phyloP scores from a whole-genome alignment of 352 stramenopile species.

The Globisporangium sylvaticum region DNA sequence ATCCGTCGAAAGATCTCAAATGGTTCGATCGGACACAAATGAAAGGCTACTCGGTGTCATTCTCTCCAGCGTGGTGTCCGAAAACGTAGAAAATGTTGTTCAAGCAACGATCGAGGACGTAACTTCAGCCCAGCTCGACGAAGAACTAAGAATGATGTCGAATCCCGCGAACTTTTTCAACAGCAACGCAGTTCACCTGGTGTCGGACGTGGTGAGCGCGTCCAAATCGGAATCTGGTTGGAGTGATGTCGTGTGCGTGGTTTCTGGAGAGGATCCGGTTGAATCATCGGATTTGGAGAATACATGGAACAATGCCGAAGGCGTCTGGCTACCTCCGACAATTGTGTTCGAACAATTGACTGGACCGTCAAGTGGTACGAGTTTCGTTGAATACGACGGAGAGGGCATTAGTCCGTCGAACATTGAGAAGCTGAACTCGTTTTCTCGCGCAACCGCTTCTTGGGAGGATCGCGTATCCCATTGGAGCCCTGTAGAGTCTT shows the following conservation, averaged over 20 bases:
- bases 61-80: background rate
- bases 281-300: background rate
- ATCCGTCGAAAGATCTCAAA: background rate
- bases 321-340: background rate
- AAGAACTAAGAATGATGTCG: background rate
- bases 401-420: background rate
- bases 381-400: background rate
- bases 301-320: too few species aligned
- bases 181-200: background rate
- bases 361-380: background rate
- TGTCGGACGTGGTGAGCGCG: background rate
- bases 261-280: background rate
- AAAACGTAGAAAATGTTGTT: background rate
- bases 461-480: slow-evolving; percentile 11
- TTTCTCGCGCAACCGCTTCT: background rate
- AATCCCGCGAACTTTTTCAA: background rate
- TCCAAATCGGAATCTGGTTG: background rate
- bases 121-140: background rate
- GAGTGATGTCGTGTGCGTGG: background rate
- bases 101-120: background rate
- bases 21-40: background rate
- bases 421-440: slow-evolving; percentile 15
- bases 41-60: background rate
- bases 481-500: background rate
- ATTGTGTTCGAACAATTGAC: background rate